These are phyloP conservation scores for Coemansia guatemalensis DNA, from an alignment of 192 early-diverging fungal species.

Conservation along the genomic window DNA sequence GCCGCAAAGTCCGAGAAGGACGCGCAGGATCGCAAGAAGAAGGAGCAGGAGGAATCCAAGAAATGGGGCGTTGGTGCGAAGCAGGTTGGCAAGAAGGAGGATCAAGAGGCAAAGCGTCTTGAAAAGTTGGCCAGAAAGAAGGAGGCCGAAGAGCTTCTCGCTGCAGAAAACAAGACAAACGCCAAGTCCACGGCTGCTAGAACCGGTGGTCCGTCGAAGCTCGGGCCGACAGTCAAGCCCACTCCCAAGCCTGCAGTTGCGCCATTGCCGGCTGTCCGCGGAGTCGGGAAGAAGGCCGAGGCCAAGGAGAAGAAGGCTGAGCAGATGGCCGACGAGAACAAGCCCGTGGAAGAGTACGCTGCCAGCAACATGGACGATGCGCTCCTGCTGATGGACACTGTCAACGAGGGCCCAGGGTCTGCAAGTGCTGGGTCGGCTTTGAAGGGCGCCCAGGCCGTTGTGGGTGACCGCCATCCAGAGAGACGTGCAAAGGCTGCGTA, in stretches of 20 bases:
- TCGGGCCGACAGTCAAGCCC: conserved; percentile 9
- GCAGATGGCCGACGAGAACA: conserved; percentile 7
- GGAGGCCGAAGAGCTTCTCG: conserved; percentile 61
- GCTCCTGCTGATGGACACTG: conserved; percentile 66
- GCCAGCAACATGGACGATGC: conserved; percentile 87
- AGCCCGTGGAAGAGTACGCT: conserved; percentile 63
- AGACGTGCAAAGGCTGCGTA: conserved; percentile 79
- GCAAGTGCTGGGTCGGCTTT: conserved; percentile 9
- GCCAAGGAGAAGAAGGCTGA: conserved; percentile 8
- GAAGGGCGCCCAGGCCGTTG: conserved; percentile 43
- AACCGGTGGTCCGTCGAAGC: conserved; percentile 12
- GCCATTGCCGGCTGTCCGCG: conserved; percentile 8
- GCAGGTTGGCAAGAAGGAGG: conserved; percentile 60
- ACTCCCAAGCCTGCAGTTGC: background rate
- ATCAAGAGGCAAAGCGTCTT: conserved; percentile 58
- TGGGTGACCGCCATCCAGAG: conserved; percentile 88
- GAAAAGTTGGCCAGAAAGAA: conserved; percentile 56
- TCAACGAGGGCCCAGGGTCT: conserved; percentile 19
- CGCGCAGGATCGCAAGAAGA: conserved; percentile 45
- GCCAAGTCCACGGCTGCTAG: conserved; percentile 15
- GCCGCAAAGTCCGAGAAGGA: conserved; percentile 65
- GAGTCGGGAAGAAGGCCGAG: conserved; percentile 29
- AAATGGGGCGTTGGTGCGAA: conserved; percentile 74
- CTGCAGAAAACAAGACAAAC: conserved; percentile 59
- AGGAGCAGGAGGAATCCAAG: conserved; percentile 60